Evolutionary conservation across 139 green algal species (phyloP), one percentile per base, ranked within the genome.

Genomic region (Chlorella ohadii): DNA sequence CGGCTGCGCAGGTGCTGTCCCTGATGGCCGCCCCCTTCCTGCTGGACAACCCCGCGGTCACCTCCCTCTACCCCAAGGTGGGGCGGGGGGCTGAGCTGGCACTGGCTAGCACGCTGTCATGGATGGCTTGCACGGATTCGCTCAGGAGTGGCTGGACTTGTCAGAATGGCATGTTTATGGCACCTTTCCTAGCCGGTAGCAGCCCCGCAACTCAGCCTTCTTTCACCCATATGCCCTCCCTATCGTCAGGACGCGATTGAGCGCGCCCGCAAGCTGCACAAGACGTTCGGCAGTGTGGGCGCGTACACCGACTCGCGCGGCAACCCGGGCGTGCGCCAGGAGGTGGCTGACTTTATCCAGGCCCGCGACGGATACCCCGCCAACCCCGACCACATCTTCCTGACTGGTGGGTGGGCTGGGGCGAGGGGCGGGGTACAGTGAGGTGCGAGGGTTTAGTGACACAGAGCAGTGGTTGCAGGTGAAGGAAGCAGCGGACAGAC

Each of bases 301-400:
- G 95, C 96, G 0, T 99, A 99, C 94, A 96, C 91, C 59, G 93
- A 96, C 84, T 94, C 89, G 33, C 88, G 92, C 64, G 96, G 96
- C 11, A 87, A 92, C 2, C 73, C 83, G 1, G 86, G 92, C 28
- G 81, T 97, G 44, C 91, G 96, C 11, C 36, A 96, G 83, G 85
- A 95, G 82, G 89, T 97, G 27, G 91, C 91, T 5, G 76, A 87
- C 78, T 92, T 89, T 27, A 95, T 99, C 38, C 81, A 93, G 78
- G 22, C 77, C 39, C 85, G 96, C 0, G 96, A 99, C 84, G 94
- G 94, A 59, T 82, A 98, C 71, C 77, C 82, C 68, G 41, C 77
- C 55, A 82, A 85, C 79, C 82, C 86, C 78, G 87, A 94, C 6
- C 90, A 98, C 34, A 88, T 96, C 86, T 91, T 98, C 34, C 98